phyloP scores from a whole-genome alignment of 2,329 filamentous ascomycete species.

The Ambrosiella cleistominuta region DNA sequence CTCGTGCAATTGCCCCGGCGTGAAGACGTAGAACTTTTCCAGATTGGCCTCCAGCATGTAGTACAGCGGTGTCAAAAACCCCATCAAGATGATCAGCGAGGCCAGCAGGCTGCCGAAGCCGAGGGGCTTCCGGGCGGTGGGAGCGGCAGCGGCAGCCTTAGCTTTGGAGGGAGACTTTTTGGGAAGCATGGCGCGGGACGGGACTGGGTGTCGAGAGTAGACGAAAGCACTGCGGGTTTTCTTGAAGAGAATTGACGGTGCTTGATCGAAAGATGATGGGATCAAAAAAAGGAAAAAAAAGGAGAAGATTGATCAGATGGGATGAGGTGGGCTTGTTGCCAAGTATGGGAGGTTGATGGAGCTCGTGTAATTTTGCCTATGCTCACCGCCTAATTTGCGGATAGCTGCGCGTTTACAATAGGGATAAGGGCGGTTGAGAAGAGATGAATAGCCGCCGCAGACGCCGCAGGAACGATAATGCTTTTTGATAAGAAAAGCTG shows the following conservation, averaged over 20 bases:
- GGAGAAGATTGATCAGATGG: neutral
- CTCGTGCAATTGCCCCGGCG: constrained; percentile 48
- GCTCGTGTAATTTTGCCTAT: neutral
- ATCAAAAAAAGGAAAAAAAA: constrained; percentile 4
- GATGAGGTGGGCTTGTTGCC: neutral
- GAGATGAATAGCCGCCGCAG: too few relatives aligned
- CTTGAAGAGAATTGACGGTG: neutral
- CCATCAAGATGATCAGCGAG: constrained; percentile 35
- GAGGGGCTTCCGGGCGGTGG: constrained; percentile 3
- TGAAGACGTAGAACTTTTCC: constrained; percentile 58
- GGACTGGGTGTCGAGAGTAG: neutral
- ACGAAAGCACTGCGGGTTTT: neutral
- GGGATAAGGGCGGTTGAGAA: too few relatives aligned
- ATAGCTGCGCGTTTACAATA: too few relatives aligned
- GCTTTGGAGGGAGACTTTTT: constrained; percentile 2
- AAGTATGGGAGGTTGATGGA: neutral
- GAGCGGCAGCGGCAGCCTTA: constrained; percentile 1
- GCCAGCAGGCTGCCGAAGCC: constrained; percentile 25
- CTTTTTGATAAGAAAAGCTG: too few relatives aligned
- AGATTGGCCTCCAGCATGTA: constrained; percentile 41
- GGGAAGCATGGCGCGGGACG: neutral
- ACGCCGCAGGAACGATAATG: too few relatives aligned
- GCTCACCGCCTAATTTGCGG: neutral
- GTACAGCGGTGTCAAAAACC: constrained; percentile 34
- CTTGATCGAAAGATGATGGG: neutral